A percentile compares a stretch with the other conserved stretches of the same genome.
Conservation (phyloP, 2,329 filamentous ascomycete species). For the Tolypocladium cylindrosporum region DNA sequence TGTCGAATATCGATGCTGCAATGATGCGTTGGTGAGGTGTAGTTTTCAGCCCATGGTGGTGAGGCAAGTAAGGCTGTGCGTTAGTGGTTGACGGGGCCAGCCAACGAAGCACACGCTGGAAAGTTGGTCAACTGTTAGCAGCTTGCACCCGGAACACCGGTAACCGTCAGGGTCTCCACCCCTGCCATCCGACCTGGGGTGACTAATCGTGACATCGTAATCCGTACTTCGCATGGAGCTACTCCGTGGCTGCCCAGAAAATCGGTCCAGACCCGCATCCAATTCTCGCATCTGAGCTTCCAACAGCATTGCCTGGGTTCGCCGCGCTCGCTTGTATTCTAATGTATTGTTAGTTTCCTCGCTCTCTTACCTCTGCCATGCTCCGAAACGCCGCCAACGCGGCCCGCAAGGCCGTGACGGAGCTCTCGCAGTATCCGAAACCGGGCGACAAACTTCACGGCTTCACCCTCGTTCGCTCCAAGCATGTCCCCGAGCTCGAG, state of each 20-base stretch:
- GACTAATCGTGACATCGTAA: conserved; percentile 2
- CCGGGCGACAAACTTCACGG: conserved; percentile 83
- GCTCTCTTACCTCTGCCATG: conserved; percentile 24
- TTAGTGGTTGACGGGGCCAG: background rate
- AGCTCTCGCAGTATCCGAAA: conserved; percentile 64
- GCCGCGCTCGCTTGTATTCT: background rate
- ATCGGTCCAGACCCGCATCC: background rate
- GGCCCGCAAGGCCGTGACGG: conserved; percentile 58
- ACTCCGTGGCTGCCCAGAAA: background rate
- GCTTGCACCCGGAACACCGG: background rate
- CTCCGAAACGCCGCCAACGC: conserved; percentile 41
- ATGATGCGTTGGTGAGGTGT: background rate
- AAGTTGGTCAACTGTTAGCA: background rate
- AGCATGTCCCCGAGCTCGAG: conserved; percentile 90
- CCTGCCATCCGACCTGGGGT: background rate
- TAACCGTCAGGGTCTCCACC: background rate
- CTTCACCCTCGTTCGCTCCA: conserved; percentile 80
- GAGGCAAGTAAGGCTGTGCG: conserved; percentile 1
- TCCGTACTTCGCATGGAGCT: background rate
- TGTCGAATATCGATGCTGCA: background rate
- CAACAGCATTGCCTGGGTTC: background rate
- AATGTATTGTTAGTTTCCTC: background rate
- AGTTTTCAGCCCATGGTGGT: conserved; percentile 2
- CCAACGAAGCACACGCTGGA: background rate
- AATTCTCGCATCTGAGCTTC: background rate